Evolutionary conservation across 768 basidiomycete species (phyloP).

Genomic region (Lentinula sp.): DNA sequence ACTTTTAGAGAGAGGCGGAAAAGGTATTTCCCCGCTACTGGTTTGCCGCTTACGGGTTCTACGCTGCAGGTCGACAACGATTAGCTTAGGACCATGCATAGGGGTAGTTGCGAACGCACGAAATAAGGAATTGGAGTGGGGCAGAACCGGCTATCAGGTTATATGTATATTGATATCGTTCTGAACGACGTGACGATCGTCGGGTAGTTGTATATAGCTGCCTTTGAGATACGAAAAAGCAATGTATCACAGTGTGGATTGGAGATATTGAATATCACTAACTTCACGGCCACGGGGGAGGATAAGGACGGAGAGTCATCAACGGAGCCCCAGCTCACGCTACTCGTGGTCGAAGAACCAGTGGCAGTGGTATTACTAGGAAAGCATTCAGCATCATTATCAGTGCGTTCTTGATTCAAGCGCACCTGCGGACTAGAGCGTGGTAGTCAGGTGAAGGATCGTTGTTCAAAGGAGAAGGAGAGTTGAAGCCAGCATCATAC

Average conservation of each 20-base stretch:
- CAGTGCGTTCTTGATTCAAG: not conserved
- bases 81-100: not conserved
- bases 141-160: constrained; percentile 35
- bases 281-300: constrained; percentile 13
- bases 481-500: not conserved
- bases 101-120: constrained; percentile 29
- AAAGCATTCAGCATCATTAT: not conserved
- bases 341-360: constrained; percentile 7
- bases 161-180: constrained; percentile 51
- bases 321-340: constrained; percentile 19
- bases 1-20: constrained; percentile 51
- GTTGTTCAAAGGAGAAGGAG: not conserved
- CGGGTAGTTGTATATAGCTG: constrained; percentile 4
- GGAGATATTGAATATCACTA: constrained; percentile 1
- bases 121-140: constrained; percentile 43
- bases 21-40: constrained; percentile 36
- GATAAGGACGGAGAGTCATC: constrained; percentile 8
- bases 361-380: constrained; percentile 2
- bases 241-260: constrained; percentile 7
- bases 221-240: not conserved
- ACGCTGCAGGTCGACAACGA: not conserved
- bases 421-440: constrained; percentile 9
- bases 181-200: constrained; percentile 18
- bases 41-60: constrained; percentile 5
- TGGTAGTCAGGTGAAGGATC: constrained; percentile 12